These are phyloP conservation scores for Kuraishia ogatae DNA, from an alignment of 805 yeast species.

Conservation along the genomic window DNA sequence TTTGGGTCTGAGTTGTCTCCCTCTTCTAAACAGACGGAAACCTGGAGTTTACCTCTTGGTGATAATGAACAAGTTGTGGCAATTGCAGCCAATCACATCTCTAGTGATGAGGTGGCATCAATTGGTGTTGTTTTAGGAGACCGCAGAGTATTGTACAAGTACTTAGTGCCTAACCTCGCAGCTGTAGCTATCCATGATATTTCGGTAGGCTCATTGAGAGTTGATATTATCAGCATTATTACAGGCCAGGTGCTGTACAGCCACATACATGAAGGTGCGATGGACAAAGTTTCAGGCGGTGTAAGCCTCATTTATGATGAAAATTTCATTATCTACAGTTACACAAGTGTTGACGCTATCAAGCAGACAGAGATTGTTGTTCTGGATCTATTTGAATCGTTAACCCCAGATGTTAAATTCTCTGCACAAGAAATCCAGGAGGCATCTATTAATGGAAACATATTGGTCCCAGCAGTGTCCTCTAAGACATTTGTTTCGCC, in stretches of 20 bases:
- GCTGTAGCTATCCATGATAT: conserved; percentile 32
- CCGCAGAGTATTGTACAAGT: conserved; percentile 74
- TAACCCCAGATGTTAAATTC: conserved; percentile 36
- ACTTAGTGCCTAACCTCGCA: conserved; percentile 61
- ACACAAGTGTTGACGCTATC: conserved; percentile 39
- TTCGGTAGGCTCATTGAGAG: conserved; percentile 22
- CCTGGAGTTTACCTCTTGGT: background rate
- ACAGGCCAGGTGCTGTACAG: conserved; percentile 56
- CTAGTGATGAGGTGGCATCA: conserved; percentile 37
- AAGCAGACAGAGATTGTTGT: conserved; percentile 53
- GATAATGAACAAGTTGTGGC: conserved; percentile 29
- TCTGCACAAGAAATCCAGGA: conserved; percentile 10
- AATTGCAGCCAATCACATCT: conserved; percentile 28
- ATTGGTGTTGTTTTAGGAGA: conserved; percentile 64
- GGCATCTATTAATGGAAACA: conserved; percentile 24
- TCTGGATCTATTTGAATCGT: conserved; percentile 72
- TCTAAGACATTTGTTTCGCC: conserved; percentile 58
- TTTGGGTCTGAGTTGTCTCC: background rate
- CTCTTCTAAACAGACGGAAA: background rate
- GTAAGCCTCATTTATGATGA: conserved; percentile 63
- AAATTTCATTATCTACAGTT: conserved; percentile 72
- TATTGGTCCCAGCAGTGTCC: conserved; percentile 36
- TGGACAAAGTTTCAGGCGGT: conserved; percentile 24
- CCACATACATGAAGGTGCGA: conserved; percentile 29
- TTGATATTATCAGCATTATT: conserved; percentile 56